Conservation (phyloP, 768 basidiomycete species). For the Termitomyces sp. region DNA sequence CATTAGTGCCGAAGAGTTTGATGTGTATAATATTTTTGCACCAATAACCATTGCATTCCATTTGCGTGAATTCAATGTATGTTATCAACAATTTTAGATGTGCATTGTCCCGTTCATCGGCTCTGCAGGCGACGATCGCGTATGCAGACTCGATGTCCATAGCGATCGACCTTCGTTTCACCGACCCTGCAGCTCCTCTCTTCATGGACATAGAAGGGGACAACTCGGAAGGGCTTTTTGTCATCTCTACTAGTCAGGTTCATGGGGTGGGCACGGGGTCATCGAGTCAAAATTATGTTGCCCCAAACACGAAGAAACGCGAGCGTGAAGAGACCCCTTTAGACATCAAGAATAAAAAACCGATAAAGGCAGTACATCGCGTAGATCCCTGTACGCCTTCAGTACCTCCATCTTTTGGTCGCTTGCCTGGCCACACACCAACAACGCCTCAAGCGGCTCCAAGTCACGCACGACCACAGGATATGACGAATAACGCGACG, state of each 20-base stretch:
- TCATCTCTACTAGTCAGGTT: constrained; percentile 71
- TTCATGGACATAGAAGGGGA: constrained; percentile 75
- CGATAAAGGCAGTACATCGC: constrained; percentile 46
- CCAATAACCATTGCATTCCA: constrained; percentile 73
- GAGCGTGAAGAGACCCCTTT: constrained; percentile 34
- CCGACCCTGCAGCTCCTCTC: constrained; percentile 67
- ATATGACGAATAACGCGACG: background rate
- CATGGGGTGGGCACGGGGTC: constrained; percentile 31
- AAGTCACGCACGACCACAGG: background rate
- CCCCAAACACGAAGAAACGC: constrained; percentile 33
- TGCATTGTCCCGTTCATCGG: background rate
- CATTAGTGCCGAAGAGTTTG: constrained; percentile 78
- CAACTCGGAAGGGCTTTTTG: constrained; percentile 59
- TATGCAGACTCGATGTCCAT: constrained; percentile 71
- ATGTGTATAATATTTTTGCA: constrained; percentile 61
- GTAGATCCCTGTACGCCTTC: constrained; percentile 14
- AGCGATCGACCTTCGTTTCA: constrained; percentile 69
- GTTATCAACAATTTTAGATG: constrained; percentile 11
- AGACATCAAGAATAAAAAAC: constrained; percentile 44
- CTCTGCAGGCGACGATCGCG: constrained; percentile 66
- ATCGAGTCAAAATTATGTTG: constrained; percentile 19
- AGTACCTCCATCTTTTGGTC: constrained; percentile 4
- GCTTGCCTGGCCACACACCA: background rate
- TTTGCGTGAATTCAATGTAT: constrained; percentile 77
- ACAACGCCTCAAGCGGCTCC: background rate